phyloP scores from a whole-genome alignment of 371 early-diverging fungal species.

The Blakeslea trispora region DNA sequence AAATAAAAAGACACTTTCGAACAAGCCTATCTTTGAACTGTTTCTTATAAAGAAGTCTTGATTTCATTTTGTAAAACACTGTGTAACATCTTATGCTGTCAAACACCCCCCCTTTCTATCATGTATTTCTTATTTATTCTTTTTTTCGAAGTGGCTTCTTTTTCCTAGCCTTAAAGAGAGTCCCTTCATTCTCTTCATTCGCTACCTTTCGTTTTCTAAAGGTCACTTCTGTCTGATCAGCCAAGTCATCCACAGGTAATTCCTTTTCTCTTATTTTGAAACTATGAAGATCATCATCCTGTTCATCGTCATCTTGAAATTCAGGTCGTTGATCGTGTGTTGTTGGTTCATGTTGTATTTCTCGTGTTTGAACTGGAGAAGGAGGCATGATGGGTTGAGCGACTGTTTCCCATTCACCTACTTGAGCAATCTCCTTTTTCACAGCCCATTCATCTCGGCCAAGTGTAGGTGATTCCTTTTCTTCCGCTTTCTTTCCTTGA shows the following conservation, averaged over 20 bases:
- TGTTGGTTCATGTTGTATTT: constrained; percentile 11
- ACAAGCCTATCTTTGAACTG: too few species aligned
- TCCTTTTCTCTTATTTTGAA: constrained; percentile 63
- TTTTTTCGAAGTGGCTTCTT: constrained; percentile 29
- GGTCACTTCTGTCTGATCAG: constrained; percentile 27
- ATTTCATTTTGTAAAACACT: too few species aligned
- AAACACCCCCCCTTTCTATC: too few species aligned
- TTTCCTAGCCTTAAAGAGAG: constrained; percentile 19
- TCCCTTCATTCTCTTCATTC: not conserved
- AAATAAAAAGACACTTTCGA: too few species aligned
- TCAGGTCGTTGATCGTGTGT: constrained; percentile 39
- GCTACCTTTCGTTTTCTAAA: constrained; percentile 60
- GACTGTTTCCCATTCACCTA: constrained; percentile 46
- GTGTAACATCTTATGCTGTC: too few species aligned
- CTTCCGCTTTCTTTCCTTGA: constrained; percentile 15
- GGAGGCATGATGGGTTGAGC: constrained; percentile 12
- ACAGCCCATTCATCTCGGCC: constrained; percentile 47
- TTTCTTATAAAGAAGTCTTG: too few species aligned
- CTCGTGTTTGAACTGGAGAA: constrained; percentile 1
- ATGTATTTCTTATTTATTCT: too few species aligned
- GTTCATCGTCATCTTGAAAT: constrained; percentile 53
- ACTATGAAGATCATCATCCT: constrained; percentile 46
- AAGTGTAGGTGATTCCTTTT: constrained; percentile 2
- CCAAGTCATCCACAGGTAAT: constrained; percentile 22
- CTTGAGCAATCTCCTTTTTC: constrained; percentile 29